Conservation (phyloP, 352 stramenopile species). For the Globisporangium apiculatum region DNA sequence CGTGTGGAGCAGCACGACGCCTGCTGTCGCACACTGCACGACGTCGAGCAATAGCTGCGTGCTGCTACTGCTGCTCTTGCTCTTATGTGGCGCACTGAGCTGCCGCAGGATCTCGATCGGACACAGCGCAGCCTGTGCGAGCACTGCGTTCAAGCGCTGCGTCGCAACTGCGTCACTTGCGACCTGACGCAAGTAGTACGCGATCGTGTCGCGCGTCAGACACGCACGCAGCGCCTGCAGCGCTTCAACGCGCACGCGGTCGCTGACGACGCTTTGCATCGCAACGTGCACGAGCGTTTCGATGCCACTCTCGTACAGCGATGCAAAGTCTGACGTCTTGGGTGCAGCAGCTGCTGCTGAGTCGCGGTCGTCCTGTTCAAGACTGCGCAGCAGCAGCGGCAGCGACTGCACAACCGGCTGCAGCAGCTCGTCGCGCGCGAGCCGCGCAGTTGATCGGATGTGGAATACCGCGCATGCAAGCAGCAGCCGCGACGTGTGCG, state of each 20-base stretch:
- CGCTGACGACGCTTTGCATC: slow-evolving; percentile 20
- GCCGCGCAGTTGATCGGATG: slow-evolving; percentile 26
- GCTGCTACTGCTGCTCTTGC: slow-evolving; percentile 6
- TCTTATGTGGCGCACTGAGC: slow-evolving; percentile 23
- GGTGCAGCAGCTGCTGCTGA: not conserved
- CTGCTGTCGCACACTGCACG: slow-evolving; percentile 30
- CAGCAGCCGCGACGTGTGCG: slow-evolving; percentile 17
- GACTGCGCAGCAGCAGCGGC: slow-evolving; percentile 23
- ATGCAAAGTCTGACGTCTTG: not conserved
- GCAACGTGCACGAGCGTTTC: slow-evolving; percentile 28
- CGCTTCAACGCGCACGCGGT: slow-evolving; percentile 25
- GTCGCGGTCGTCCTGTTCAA: not conserved
- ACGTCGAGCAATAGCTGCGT: slow-evolving; percentile 24
- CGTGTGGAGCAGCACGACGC: slow-evolving; percentile 46
- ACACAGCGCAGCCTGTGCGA: slow-evolving; percentile 33
- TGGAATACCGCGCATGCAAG: slow-evolving; percentile 37
- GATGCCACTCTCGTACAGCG: slow-evolving; percentile 19
- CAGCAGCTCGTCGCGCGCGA: slow-evolving; percentile 22
- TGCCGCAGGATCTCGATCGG: slow-evolving; percentile 31
- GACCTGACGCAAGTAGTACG: slow-evolving; percentile 6
- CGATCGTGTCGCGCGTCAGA: slow-evolving; percentile 30
- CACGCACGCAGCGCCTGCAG: slow-evolving; percentile 32
- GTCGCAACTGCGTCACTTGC: not conserved
- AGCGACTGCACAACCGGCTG: slow-evolving; percentile 22
- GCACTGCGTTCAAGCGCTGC: slow-evolving; percentile 15